Base-by-base conservation (phyloP, 129 eudicot genomes). In the Flaveria linearis region DNA sequence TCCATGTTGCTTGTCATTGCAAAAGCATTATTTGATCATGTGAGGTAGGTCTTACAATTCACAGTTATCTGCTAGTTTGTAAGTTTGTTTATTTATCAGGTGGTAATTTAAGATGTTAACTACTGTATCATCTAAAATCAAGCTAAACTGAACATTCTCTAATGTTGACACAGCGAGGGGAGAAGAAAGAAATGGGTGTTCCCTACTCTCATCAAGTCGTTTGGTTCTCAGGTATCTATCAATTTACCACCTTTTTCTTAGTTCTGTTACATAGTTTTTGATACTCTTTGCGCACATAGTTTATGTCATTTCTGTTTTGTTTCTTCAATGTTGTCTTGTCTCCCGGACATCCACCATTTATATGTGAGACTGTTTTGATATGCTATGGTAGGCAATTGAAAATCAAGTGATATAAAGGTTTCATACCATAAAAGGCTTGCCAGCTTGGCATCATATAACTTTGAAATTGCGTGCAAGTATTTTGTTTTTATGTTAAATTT, bases 181-280 rank as follows among this genome's bases (percentile, higher is more conserved):
- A 88, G 97, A 79, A 81, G 99, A 78, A 86, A 97, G 68, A 89
- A 89, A 77, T 94, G 99, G 99, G 90, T 89, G 74, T 94, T 94
- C 65, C 99, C 99, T 20, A 87, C 84, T 60, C 92, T 94, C 69
- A 64, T 77, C 43, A 85, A 82, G 79, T 80, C 84, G 42, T 63
- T 69, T 69, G 69, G 47, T 22, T 72, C 84, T 17, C 78, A 88
- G 97, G 97, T 94, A 85, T 36, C 41, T 5, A 36, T 36, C 41
- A 36, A 36, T 5, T 5, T 51, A 71, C 72, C 69, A 47, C 4
- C 22, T 41, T n/a, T 73, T 33, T 22, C 26, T 45, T 45, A 45
- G 50, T 45, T 45, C 66, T 69, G 17, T 67, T 73, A 43, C 63
- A 45, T 68, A 14, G 17, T 53, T 53, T 53, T 25, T 53, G 58